Evolutionary conservation across 345 rosid genomes (phyloP).

Genomic region (Eucalyptus brandiana): DNA sequence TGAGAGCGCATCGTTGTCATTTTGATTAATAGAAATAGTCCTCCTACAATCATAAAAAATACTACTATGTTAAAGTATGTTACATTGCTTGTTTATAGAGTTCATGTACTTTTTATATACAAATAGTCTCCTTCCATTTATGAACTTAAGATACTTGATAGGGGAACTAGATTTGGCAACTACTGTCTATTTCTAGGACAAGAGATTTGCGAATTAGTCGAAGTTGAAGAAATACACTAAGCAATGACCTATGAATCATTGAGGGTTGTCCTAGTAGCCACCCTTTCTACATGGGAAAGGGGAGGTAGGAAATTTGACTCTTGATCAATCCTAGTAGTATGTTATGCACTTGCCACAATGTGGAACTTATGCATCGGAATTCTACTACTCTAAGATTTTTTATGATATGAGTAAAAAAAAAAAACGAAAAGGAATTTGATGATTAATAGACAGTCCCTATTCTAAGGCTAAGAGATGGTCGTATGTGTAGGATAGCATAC

Average conservation of each 20-base stretch:
- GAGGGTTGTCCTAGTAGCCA: neutral
- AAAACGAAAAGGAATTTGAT: too few relatives aligned
- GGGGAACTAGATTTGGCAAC: neutral
- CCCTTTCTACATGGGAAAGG: too few relatives aligned
- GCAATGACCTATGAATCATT: neutral
- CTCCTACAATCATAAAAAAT: neutral
- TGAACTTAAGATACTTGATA: neutral
- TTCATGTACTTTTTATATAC: neutral
- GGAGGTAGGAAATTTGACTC: too few relatives aligned
- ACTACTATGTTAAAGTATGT: neutral
- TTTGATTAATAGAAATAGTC: neutral
- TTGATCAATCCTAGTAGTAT: neutral
- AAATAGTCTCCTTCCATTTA: neutral
- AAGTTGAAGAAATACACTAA: neutral
- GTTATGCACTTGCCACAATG: neutral
- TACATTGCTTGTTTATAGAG: neutral
- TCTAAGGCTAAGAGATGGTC: too few relatives aligned
- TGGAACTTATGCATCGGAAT: neutral
- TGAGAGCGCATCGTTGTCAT: neutral
- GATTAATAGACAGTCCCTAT: too few relatives aligned
- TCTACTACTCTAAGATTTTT: neutral
- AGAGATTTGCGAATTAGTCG: neutral
- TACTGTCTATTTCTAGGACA: neutral
- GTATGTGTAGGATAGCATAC: too few relatives aligned
- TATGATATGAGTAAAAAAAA: too few relatives aligned